These are phyloP conservation scores for Buddleja alternifolia DNA, from an alignment of 257 asterid genomes.

Conservation along the genomic window DNA sequence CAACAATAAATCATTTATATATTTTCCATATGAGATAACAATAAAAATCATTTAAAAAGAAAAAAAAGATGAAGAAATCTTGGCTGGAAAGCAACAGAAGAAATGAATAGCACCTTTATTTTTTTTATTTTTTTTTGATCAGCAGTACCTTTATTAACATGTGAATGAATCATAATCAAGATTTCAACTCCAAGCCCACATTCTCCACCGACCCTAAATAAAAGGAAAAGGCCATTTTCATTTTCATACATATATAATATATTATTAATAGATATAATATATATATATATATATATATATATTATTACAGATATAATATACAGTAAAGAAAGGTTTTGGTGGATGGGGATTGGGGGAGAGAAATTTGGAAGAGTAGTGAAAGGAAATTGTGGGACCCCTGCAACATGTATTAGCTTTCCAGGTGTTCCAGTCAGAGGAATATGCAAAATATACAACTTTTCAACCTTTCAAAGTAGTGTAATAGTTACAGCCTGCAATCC, in stretches of 20 bases:
- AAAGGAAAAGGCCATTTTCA: slow-evolving; percentile 26
- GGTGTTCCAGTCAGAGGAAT: slow-evolving; percentile 45
- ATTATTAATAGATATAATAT: background rate
- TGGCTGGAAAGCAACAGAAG: slow-evolving; percentile 58
- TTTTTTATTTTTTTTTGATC: too few species aligned
- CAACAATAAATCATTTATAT: slow-evolving; percentile 9
- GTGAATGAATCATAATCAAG: slow-evolving; percentile 41
- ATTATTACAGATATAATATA: background rate
- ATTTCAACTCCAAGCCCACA: slow-evolving; percentile 48
- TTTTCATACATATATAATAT: background rate
- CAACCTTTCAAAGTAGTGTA: slow-evolving; percentile 12
- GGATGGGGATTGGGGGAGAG: slow-evolving; percentile 27
- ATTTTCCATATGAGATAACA: background rate
- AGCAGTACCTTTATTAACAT: slow-evolving; percentile 43
- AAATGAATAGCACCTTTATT: too few species aligned
- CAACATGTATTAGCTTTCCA: slow-evolving; percentile 45
- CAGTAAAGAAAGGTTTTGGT: slow-evolving; percentile 31
- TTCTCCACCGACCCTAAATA: slow-evolving; percentile 44
- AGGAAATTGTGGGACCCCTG: slow-evolving; percentile 25
- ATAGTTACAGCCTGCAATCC: slow-evolving; percentile 30
- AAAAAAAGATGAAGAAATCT: slow-evolving; percentile 38
- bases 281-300: background rate
- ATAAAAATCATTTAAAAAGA: slow-evolving; percentile 8
- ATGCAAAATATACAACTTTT: slow-evolving; percentile 22
- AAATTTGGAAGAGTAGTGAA: slow-evolving; percentile 16